phyloP scores from a whole-genome alignment of 129 eudicot species.

The Centrapalus pauciflorus region DNA sequence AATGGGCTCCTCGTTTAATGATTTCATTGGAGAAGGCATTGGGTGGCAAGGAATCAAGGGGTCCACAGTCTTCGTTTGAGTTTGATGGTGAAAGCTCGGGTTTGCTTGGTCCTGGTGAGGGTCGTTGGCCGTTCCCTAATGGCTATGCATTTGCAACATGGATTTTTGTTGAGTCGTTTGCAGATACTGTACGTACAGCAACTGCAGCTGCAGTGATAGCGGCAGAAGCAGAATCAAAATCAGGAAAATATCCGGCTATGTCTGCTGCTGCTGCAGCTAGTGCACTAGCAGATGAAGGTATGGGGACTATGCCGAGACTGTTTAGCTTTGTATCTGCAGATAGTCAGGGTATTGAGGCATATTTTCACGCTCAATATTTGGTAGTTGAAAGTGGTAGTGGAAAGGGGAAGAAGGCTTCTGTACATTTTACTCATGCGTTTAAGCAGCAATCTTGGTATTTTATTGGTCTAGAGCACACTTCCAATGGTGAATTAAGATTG shows the following conservation, averaged over 20 bases:
- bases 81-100: slow-evolving; percentile 97
- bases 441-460: slow-evolving; percentile 93
- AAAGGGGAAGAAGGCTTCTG: slow-evolving; percentile 65
- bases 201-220: slow-evolving; percentile 71
- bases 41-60: slow-evolving; percentile 71
- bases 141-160: slow-evolving; percentile 91
- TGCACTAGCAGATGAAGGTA: slow-evolving; percentile 77
- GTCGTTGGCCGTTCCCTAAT: slow-evolving; percentile 88
- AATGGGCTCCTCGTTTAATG: slow-evolving; percentile 74
- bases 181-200: slow-evolving; percentile 64
- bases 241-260: slow-evolving; percentile 64
- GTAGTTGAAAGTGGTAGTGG: slow-evolving; percentile 80
- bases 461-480: slow-evolving; percentile 72
- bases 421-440: slow-evolving; percentile 82
- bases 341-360: slow-evolving; percentile 78
- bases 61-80: slow-evolving; percentile 87
- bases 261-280: slow-evolving; percentile 74
- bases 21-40: slow-evolving; percentile 77
- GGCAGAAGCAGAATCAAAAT: slow-evolving; percentile 69
- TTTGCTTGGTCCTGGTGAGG: slow-evolving; percentile 88
- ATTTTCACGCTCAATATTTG: slow-evolving; percentile 86
- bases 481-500: slow-evolving; percentile 62
- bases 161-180: slow-evolving; percentile 83
- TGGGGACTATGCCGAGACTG: slow-evolving; percentile 68
- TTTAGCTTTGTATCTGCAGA: slow-evolving; percentile 74